phyloP scores from a whole-genome alignment of 768 basidiomycete species.

The Serpula lacrymans region DNA sequence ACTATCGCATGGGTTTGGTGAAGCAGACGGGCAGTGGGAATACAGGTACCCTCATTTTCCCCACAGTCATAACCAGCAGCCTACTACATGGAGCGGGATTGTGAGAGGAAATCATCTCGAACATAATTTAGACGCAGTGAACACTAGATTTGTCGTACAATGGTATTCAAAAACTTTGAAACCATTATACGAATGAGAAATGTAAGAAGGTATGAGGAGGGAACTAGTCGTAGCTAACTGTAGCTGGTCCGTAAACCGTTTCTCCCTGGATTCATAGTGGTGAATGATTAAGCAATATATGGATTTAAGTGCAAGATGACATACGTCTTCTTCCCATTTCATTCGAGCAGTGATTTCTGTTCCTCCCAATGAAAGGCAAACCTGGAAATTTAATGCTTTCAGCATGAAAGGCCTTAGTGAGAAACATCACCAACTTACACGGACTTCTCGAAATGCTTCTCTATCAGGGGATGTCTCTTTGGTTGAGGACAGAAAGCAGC shows the following conservation, averaged over 20 bases:
- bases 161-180: too few species aligned
- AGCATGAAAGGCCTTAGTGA: not conserved
- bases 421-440: constrained; percentile 1
- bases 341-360: constrained; percentile 17
- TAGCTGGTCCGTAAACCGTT: constrained; percentile 13
- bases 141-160: too few species aligned
- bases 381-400: constrained; percentile 8
- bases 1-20: constrained; percentile 11
- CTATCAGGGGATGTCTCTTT: not conserved
- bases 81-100: constrained; percentile 11
- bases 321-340: constrained; percentile 14
- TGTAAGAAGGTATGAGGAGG: too few species aligned
- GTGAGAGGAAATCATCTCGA: too few species aligned
- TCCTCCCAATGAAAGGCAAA: constrained; percentile 16
- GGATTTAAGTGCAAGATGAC: constrained; percentile 2
- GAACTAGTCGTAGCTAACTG: constrained; percentile 12
- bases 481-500: constrained; percentile 4
- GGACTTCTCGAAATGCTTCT: constrained; percentile 1
- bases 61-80: constrained; percentile 12
- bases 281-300: not conserved
- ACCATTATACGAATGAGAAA: too few species aligned
- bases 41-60: constrained; percentile 2
- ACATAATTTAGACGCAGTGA: too few species aligned
- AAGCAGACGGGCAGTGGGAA: constrained; percentile 2
- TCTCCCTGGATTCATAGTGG: constrained; percentile 5